Conservation (phyloP, 306 rosid genomes). For the Cyclanthera cordifolia region DNA sequence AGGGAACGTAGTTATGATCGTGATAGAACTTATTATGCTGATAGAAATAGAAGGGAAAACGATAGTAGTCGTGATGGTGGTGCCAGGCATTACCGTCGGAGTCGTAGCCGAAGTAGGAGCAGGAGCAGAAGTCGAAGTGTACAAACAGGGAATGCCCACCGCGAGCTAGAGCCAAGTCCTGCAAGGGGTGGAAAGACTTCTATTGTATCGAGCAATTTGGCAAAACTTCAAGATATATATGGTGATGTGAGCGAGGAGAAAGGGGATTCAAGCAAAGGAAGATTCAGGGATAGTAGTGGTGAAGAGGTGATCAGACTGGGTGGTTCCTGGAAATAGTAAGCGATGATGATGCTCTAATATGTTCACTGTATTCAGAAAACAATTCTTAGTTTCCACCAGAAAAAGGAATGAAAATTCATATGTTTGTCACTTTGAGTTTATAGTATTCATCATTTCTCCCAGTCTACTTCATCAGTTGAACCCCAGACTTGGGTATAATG, state of each 20-base stretch:
- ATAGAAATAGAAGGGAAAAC: constrained; percentile 53
- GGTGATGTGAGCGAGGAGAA: constrained; percentile 62
- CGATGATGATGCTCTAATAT: background rate
- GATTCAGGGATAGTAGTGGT: constrained; percentile 42
- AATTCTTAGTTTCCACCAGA: background rate
- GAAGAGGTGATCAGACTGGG: constrained; percentile 80
- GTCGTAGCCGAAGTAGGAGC: constrained; percentile 58
- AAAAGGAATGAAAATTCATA: background rate
- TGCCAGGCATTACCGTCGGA: constrained; percentile 39
- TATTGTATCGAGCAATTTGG: constrained; percentile 58
- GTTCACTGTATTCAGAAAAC: constrained; percentile 5
- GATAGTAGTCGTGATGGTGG: constrained; percentile 35
- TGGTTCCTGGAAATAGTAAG: constrained; percentile 45
- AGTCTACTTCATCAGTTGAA: background rate
- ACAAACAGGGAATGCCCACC: constrained; percentile 39
- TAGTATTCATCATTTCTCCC: constrained; percentile 1
- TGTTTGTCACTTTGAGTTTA: background rate
- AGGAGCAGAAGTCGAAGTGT: constrained; percentile 62
- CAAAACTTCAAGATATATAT: constrained; percentile 79
- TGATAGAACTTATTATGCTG: constrained; percentile 1
- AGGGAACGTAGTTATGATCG: constrained; percentile 16
- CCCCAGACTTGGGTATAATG: background rate
- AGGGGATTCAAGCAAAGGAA: constrained; percentile 39
- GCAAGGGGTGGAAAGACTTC: constrained; percentile 46
- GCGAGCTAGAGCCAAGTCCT: constrained; percentile 38